Evolutionary conservation across 2,329 filamentous ascomycete genomes (phyloP).

Genomic region (Cucurbitaria berberidis): DNA sequence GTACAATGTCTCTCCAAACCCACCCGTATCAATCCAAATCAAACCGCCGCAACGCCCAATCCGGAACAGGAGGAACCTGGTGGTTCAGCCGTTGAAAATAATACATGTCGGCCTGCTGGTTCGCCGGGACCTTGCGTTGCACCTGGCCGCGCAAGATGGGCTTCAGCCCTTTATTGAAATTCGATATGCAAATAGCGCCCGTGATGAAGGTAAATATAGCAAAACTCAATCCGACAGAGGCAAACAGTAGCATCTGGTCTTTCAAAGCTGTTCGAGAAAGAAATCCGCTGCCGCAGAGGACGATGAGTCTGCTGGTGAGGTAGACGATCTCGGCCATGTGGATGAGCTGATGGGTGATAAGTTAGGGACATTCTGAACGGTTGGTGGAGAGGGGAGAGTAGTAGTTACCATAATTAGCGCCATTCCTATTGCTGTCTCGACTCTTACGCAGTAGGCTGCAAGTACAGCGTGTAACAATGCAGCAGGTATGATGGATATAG

Average conservation of each 20-base stretch:
- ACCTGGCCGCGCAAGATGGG: slow-evolving; percentile 17
- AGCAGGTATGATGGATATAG: slow-evolving; percentile 30
- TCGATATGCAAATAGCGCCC: slow-evolving; percentile 19
- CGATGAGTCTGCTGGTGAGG: slow-evolving; percentile 24
- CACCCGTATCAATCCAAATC: not conserved
- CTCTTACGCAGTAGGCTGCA: slow-evolving; percentile 15
- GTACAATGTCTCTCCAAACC: no score
- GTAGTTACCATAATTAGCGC: slow-evolving; percentile 21
- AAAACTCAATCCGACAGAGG: slow-evolving; percentile 14
- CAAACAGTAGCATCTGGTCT: slow-evolving; percentile 32
- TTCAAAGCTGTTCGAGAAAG: slow-evolving; percentile 21
- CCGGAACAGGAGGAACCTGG: not conserved
- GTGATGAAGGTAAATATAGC: slow-evolving; percentile 7
- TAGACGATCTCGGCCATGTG: slow-evolving; percentile 29
- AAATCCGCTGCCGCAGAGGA: slow-evolving; percentile 16
- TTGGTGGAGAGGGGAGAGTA: not conserved
- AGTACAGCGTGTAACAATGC: slow-evolving; percentile 19
- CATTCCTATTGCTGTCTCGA: slow-evolving; percentile 18
- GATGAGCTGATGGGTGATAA: not conserved
- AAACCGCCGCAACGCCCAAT: not conserved
- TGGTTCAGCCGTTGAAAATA: not conserved
- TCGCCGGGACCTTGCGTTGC: not conserved
- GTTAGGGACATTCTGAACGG: no score
- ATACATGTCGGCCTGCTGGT: not conserved
- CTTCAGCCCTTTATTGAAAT: slow-evolving; percentile 31